Base-by-base conservation (phyloP, 768 basidiomycete genomes). In the Tylopilus sp. region DNA sequence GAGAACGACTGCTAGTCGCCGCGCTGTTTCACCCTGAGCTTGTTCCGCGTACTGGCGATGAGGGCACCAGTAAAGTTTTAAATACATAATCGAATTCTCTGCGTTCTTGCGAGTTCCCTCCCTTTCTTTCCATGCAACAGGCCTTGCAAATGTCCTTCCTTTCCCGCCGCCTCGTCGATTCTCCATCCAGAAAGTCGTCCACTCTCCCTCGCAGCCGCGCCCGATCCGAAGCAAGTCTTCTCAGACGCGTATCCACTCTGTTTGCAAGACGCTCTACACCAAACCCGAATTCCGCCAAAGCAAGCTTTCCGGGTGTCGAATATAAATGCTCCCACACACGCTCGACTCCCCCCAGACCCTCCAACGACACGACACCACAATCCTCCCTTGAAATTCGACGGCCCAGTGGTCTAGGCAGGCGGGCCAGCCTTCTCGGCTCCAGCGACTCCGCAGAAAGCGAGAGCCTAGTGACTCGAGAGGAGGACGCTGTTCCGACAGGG, bases 351-450 rank as follows among this genome's bases (percentile, higher is more conserved):
- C 50, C 68, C 1, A 53, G 66, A 25, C 18, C 53, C n/a, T 68
- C 67, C 13, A 62, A 52, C 47, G 53, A 52, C 36, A 58, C 62
- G 2, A 57, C 55, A 6, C 45, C 58, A 8, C 44, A 47, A 11
- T 59, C 64, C 23, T 69, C 69, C 17, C 64, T 68, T 2, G 67
- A 68, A 51, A 68, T 68, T 33, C 64, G 67, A 30, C 63, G 66
- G 13, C 67, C 67, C 10, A 68, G 67, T 18, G 67, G 67, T 26
- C 35, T 68, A 17, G 67, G 67, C 26, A 56, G 68, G 42, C 62
- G 69, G 3, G 67, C 67, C 3, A 68, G 66, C 38, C 44, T 61
- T 17, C 35, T 69, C 22, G 60, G 45, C 41, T 62, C 64, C 31
- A 20, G 13, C 9, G 46, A 48, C 33, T 59, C 63, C 4, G 2